Percentiles rank a stretch among this genome's conserved stretches.
Evolutionary conservation across 495 filamentous ascomycete species (phyloP).

Genomic region (Penicillium pulvis): DNA sequence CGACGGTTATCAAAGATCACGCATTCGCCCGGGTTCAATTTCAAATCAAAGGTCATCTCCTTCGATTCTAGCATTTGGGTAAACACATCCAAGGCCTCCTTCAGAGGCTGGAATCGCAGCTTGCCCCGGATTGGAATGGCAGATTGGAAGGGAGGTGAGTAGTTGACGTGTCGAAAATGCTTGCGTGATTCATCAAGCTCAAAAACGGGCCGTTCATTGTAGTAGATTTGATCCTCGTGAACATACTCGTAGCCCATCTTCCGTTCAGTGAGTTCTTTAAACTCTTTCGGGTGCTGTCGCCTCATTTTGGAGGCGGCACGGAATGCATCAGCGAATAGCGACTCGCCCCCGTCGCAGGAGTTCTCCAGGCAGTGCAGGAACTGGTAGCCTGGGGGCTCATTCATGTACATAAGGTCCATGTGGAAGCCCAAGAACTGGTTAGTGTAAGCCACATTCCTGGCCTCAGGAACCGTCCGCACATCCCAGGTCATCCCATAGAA

Average conservation of each 20-base stretch:
- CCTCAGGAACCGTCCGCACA: constrained; percentile 71
- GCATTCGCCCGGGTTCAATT: constrained; percentile 75
- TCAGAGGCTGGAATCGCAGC: neutral
- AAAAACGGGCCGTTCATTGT: constrained; percentile 56
- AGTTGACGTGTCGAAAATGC: constrained; percentile 55
- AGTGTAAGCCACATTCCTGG: constrained; percentile 93
- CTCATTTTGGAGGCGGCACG: constrained; percentile 56
- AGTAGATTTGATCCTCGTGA: constrained; percentile 63
- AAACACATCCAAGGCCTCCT: constrained; percentile 44
- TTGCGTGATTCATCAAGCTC: constrained; percentile 29
- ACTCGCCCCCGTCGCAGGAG: constrained; percentile 73
- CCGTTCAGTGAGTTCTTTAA: constrained; percentile 42
- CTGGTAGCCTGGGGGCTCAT: constrained; percentile 76
- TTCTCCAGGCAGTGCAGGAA: constrained; percentile 84
- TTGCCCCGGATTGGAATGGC: constrained; percentile 31
- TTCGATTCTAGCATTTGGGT: constrained; percentile 27
- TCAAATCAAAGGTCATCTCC: constrained; percentile 64
- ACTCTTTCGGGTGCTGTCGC: constrained; percentile 19
- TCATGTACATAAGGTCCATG: constrained; percentile 91
- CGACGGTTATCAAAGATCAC: constrained; percentile 85
- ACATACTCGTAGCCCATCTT: constrained; percentile 67
- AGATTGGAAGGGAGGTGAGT: constrained; percentile 71
- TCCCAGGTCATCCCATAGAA: constrained; percentile 93
- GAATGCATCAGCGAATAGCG: constrained; percentile 76
- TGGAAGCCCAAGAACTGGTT: constrained; percentile 76